Conservation (phyloP, 192 early-diverging fungal genomes). For the Podila clonocystis region DNA sequence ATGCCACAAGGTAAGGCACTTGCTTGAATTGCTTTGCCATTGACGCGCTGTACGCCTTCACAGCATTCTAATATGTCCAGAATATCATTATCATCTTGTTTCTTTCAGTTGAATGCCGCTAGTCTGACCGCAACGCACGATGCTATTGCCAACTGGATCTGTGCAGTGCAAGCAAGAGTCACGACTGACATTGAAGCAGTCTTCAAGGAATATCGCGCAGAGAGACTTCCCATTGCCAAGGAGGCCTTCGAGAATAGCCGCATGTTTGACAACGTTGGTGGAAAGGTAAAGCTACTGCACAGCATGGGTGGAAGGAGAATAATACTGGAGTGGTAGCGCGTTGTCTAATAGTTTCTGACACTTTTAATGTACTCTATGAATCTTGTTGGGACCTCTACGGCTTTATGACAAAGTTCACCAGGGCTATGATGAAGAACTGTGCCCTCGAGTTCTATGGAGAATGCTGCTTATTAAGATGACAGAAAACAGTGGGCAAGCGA, state of each 20-base stretch:
- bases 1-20: neutral
- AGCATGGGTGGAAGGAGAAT: neutral
- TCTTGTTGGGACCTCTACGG: neutral
- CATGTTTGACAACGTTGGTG: constrained; percentile 1
- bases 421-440: neutral
- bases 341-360: neutral
- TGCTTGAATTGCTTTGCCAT: neutral
- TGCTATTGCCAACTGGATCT: constrained; percentile 10
- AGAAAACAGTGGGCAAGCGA: neutral
- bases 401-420: neutral
- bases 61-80: neutral
- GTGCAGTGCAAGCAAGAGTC: neutral
- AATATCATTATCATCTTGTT: neutral
- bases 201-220: neutral
- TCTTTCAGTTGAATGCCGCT: neutral
- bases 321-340: neutral
- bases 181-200: neutral
- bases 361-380: neutral
- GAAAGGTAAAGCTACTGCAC: neutral
- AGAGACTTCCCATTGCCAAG: neutral
- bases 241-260: neutral
- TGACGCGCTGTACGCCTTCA: neutral
- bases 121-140: constrained; percentile 5
- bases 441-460: neutral
- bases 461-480: neutral